phyloP scores from a whole-genome alignment of 495 filamentous ascomycete species.

The Hypoxylon cercidicola region DNA sequence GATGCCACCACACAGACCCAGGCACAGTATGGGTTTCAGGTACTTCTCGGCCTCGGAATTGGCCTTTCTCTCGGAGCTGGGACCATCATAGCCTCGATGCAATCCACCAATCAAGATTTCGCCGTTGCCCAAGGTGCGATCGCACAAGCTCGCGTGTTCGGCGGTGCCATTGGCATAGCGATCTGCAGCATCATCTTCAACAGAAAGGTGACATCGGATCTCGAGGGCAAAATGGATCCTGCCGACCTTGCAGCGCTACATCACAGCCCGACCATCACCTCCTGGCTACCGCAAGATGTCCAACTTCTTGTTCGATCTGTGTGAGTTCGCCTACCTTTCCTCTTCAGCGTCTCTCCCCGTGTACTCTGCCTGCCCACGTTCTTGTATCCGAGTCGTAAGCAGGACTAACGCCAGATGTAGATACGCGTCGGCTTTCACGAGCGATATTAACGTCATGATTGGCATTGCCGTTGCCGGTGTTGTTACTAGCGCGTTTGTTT shows the following conservation, averaged over 20 bases:
- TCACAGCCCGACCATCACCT: slow-evolving; percentile 40
- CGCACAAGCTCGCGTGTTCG: slow-evolving; percentile 66
- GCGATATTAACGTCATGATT: slow-evolving; percentile 46
- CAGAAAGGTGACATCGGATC: slow-evolving; percentile 34
- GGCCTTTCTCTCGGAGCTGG: slow-evolving; percentile 61
- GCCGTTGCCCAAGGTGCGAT: slow-evolving; percentile 66
- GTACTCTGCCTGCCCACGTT: neutral
- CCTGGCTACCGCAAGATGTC: slow-evolving; percentile 34
- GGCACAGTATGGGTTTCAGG: slow-evolving; percentile 61
- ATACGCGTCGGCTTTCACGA: slow-evolving; percentile 46
- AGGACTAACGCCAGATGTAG: slow-evolving; percentile 14
- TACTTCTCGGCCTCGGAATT: slow-evolving; percentile 65
- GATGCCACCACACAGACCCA: slow-evolving; percentile 41
- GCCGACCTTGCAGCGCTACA: slow-evolving; percentile 43
- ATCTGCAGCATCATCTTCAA: slow-evolving; percentile 59
- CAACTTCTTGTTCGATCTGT: slow-evolving; percentile 36
- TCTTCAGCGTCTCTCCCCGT: neutral
- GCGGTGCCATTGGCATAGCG: slow-evolving; percentile 65
- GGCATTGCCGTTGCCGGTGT: slow-evolving; percentile 43
- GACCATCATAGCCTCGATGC: slow-evolving; percentile 62
- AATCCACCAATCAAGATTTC: slow-evolving; percentile 57
- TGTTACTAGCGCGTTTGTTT: slow-evolving; percentile 41
- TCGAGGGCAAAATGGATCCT: slow-evolving; percentile 34
- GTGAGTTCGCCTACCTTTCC: slow-evolving; percentile 15
- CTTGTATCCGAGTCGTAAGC: neutral